A percentile compares a stretch with the other conserved stretches of the same genome.
These are phyloP conservation scores for Didymella lethalis DNA, from an alignment of 2,329 filamentous ascomycete genomes.

Conservation along the genomic window DNA sequence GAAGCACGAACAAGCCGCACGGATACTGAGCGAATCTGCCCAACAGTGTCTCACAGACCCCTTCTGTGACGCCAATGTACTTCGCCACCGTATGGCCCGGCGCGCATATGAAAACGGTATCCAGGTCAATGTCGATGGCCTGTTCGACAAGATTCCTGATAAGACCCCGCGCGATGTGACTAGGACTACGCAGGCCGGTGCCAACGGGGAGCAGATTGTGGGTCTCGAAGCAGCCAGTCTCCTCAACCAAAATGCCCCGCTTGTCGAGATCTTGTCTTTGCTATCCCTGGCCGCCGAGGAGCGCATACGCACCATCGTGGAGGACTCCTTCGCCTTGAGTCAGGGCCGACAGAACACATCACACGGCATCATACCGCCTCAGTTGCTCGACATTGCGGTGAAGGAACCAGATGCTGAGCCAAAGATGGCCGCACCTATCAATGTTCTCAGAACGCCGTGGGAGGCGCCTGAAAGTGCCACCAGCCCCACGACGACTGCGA, in stretches of 20 bases:
- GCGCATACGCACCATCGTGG: constrained; percentile 75
- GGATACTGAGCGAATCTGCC: constrained; percentile 65
- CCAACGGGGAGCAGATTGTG: constrained; percentile 69
- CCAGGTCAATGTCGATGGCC: constrained; percentile 65
- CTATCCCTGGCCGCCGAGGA: constrained; percentile 85
- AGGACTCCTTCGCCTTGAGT: constrained; percentile 77
- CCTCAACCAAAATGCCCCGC: constrained; percentile 72
- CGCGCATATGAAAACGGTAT: constrained; percentile 66
- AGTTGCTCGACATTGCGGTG: constrained; percentile 76
- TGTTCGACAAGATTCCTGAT: constrained; percentile 54
- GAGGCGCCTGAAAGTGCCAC: constrained; percentile 59
- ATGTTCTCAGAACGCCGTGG: constrained; percentile 51
- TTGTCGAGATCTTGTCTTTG: constrained; percentile 84
- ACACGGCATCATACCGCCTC: constrained; percentile 78
- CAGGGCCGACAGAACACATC: constrained; percentile 77
- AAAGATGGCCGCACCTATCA: constrained; percentile 50
- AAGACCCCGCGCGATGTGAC: constrained; percentile 40
- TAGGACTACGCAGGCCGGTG: constrained; percentile 58
- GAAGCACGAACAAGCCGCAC: constrained; percentile 72
- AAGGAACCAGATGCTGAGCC: constrained; percentile 55
- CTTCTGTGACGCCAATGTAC: constrained; percentile 70
- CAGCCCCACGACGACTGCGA: constrained; percentile 61
- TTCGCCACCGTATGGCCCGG: constrained; percentile 65
- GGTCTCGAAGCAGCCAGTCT: constrained; percentile 66
- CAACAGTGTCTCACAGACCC: constrained; percentile 77